Evolutionary conservation across 176 grass and related monocot species (phyloP), one percentile per base, ranked within the genome.

Genomic region (Rhipidocladum racemiflorum): DNA sequence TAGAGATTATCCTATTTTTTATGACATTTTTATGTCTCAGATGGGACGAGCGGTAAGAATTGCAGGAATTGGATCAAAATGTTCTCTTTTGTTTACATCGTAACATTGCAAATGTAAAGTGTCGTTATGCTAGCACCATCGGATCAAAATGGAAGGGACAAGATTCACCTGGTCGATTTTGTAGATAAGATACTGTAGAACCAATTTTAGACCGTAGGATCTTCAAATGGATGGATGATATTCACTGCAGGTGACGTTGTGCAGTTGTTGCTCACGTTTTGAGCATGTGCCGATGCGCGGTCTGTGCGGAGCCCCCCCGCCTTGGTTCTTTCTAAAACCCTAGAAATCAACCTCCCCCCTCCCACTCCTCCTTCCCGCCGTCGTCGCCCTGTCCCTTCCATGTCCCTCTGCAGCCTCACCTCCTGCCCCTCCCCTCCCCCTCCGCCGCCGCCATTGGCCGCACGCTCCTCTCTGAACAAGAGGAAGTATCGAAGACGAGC

Each of bases 401-500:
- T 15, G 9, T 6, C 2, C 43, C 32, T 43, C 15, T 21, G 32
- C 44, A 6, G 2, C 20, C 0, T 25, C 35, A 20, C 39, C 39
- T 1, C n/a, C 43, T 38, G 9, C 28, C 1, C 70, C 38, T 4
- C 42, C 30, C 30, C 30, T 34, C 32, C 3, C 64, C 0, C 32
- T 29, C 17, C 62, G 5, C 74, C 53, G 36, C 74, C 60, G 70
- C 56, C 42, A 89, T 89, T 82, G 87, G 72, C 24, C 71, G 44
- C 82, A 64, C 76, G 18, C 34, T 85, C 8, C 43, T 43, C 18
- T 30, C 87, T 44, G 71, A 40, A 16, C 83, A 85, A 60, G 77
- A 44, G 82, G 64, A 76, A 68, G 34, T 74, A 29, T 75, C 75
- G 21, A 64, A 44, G 71, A 55, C 16, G 20, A 57, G 16, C 17